Evolutionary conservation across 2,329 filamentous ascomycete species (phyloP), one percentile per base, ranked within the genome.

Genomic region (Penicillium rolfsii): DNA sequence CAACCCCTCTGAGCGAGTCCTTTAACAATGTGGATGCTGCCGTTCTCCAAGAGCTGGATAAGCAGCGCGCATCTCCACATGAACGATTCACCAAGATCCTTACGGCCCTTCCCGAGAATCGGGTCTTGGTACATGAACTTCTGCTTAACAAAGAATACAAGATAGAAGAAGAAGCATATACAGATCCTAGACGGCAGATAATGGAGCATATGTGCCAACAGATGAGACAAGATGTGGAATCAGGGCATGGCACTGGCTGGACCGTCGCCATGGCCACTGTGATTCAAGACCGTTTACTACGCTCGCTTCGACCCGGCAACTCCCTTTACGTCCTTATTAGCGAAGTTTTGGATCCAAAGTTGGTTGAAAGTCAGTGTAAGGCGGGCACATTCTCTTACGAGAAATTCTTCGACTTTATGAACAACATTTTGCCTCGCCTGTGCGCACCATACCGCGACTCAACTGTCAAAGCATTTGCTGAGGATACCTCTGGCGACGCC

Each of bases 221-320:
- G 66, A 87, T 87, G 85, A 83, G 82, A 61, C 77, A 71, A 58
- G 85, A 83, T 57, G 84, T 86, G 52, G 83, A 84, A 64, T 78
- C 81, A 30, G 85, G 83, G 19, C 77, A 83, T 55, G 83, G 83
- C 19, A 80, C 82, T 4, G 74, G 80, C 19, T 89, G 87, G 87
- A 88, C 85, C 16, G 80, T 86, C 24, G 84, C 85, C n/a, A 87
- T 88, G 80, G 86, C 86, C n/a, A 84, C 87, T 49, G 85, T 88
- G 62, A 84, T 89, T 48, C 82, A 85, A 52, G 82, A 83, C 54
- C 87, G 87, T 67, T 77, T 89, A 26, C 72, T 88, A 41, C 82
- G 83, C 30, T 81, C 87, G 61, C 73, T 89, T 55, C 85, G 82
- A 67, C 81, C 83, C 24, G 85, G 85, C 5, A 87, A 87, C 70